Base-by-base conservation (phyloP, 179 eudicot genomes). In the Spergularia azorica region DNA sequence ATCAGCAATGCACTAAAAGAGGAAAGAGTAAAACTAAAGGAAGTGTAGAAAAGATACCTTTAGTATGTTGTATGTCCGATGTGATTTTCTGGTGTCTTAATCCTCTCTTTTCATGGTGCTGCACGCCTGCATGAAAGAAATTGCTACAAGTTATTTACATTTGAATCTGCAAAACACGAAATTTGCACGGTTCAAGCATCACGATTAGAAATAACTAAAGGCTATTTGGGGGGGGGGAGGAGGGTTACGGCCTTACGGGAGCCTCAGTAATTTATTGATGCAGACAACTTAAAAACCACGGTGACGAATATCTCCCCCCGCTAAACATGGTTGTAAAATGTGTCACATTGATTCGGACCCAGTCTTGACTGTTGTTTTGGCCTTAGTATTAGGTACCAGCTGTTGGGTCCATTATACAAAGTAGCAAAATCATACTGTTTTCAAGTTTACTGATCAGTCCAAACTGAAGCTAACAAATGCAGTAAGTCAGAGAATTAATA, bases 41-140 rank as follows among this genome's bases (percentile, higher is more conserved):
- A 71, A 78, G 39, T 71, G 58, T 43, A 26, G 71, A 73, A 36
- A 77, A 68, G 36, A 81, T 77, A 11, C 18, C 58, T 77, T 77
- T 36, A 36, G 74, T 77, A 0, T 62, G 72, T 60, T 81, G 69
- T 76, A 71, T 77, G 73, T 64, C 72, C 76, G 39, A 63, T 67
- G 51, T 6, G 63, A 71, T 63, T 73, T 55, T 74, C 46, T 57
- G 74, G 66, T 55, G 55, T 50, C 46, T 6, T 43, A 75, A 70
- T 80, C 79, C 65, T 71, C 56, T 10, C 18, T 60, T 43, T 64
- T 72, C 68, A 70, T 36, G 36, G 48, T 51, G 32, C 75, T 50
- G 69, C 71, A 61, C 20, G 0, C 17, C 75, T 50, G 69, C 71
- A 61, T 36, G 0, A 73, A 52, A 50, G 16, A 46, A n/a, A 18